Base-by-base conservation (phyloP, 495 filamentous ascomycete species). In the Choiromyces venosus region DNA sequence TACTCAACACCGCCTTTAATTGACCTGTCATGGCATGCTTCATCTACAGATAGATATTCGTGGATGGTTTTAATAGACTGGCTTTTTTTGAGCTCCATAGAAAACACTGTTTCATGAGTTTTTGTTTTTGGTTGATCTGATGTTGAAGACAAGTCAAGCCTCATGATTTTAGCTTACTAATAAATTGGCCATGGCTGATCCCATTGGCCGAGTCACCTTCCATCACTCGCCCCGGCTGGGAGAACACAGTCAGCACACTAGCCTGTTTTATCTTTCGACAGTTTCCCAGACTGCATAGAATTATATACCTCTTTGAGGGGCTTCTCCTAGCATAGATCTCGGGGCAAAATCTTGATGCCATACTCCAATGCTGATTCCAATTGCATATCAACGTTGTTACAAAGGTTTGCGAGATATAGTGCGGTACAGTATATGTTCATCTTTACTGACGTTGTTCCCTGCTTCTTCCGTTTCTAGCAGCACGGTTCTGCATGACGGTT, bases 181-280 rank as follows among this genome's bases (percentile, higher is more conserved):
- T 56, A 56, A 56, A 9, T 0, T 4, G 14, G 3, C n/a, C 0
- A 10, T 10, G 9, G 19, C 7, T 29, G n/a, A 25, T 25, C 46
- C 42, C 8, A 9, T 3, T 4, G n/a, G 8, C n/a, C 1, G n/a
- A 14, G n/a, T 56, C 46, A 56, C 46, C 12, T 10, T 56, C 9
- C 3, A 9, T 56, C 46, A 56, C 46, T 56, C 46, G 46, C n/a
- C 46, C 29, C n/a, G 46, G 46, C 5, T 29, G 46, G n/a, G 14
- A 25, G 46, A 56, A 56, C 46, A 56, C 46, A 56, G 46, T 56
- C 46, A 56, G 46, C 44, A 56, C 46, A 56, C 46, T 56, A 56
- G 46, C 46, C 46, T 19, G 2, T 56, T 56, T 56, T 29, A 25
- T 56, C 46, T 56, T 56, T 56, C 0, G 10, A 56, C 46, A 12